phyloP scores from a whole-genome alignment of 768 basidiomycete species.

The Hericium coralloides region DNA sequence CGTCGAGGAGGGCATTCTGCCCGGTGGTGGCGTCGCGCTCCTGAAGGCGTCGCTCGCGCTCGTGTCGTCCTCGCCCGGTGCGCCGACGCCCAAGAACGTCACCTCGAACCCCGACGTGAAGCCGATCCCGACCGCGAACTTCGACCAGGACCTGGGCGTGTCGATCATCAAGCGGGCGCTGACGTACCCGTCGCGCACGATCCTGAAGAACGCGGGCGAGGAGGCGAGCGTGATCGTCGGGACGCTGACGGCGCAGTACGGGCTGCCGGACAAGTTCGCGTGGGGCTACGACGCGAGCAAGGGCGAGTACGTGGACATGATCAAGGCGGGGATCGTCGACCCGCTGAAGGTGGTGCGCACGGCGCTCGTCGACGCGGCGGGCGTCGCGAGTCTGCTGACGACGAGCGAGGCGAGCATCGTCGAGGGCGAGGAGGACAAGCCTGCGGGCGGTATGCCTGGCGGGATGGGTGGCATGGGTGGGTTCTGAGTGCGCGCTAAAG shows the following conservation, averaged over 20 bases:
- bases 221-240: slow-evolving; percentile 92
- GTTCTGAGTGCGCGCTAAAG: background rate
- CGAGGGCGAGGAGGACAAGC: slow-evolving; percentile 77
- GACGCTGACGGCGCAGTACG: slow-evolving; percentile 64
- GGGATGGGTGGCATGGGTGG: slow-evolving; percentile 32
- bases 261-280: slow-evolving; percentile 64
- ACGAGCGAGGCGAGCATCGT: slow-evolving; percentile 92
- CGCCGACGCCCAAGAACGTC: slow-evolving; percentile 3
- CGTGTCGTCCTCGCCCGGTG: slow-evolving; percentile 30
- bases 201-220: slow-evolving; percentile 90
- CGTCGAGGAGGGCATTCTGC: slow-evolving; percentile 97
- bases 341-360: slow-evolving; percentile 94
- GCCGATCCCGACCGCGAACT: slow-evolving; percentile 77
- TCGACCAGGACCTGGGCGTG: slow-evolving; percentile 95
- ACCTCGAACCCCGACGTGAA: slow-evolving; percentile 49
- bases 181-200: slow-evolving; percentile 75
- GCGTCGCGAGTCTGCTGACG: slow-evolving; percentile 89
- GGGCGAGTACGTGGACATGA: slow-evolving; percentile 94
- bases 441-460: slow-evolving; percentile 30
- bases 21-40: slow-evolving; percentile 91
- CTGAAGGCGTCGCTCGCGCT: slow-evolving; percentile 78
- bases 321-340: slow-evolving; percentile 89
- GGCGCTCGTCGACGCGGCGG: slow-evolving; percentile 83
- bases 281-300: slow-evolving; percentile 89
- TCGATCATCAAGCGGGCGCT: slow-evolving; percentile 86